phyloP scores from a whole-genome alignment of 2,329 filamentous ascomycete genomes.

The Penicillium sp. region DNA sequence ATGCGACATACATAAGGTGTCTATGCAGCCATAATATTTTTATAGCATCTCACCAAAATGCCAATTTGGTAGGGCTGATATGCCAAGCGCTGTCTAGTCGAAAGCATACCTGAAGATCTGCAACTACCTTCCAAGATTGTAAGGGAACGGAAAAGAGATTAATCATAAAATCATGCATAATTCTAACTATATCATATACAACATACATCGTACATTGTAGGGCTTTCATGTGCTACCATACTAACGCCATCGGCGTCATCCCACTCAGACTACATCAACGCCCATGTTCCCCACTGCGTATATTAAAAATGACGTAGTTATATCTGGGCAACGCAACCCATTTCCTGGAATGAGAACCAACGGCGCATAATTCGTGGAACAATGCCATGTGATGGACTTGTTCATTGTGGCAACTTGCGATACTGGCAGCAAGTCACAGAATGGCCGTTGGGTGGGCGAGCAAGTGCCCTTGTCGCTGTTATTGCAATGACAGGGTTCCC shows the following conservation, averaged over 20 bases:
- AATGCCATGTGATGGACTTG: neutral
- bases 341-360: neutral
- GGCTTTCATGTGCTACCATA: neutral
- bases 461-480: neutral
- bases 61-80: neutral
- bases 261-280: constrained; percentile 3
- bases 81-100: neutral
- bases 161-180: neutral
- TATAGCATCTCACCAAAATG: neutral
- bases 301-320: constrained; percentile 12
- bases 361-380: neutral
- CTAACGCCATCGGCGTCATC: constrained; percentile 17
- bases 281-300: neutral
- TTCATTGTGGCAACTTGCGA: neutral
- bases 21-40: neutral
- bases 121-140: neutral
- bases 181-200: neutral
- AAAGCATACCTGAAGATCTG: neutral
- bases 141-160: neutral
- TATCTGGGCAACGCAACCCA: neutral
- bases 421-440: neutral
- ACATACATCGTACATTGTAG: neutral
- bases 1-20: neutral
- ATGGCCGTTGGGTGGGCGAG: neutral
- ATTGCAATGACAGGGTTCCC: neutral